Evolutionary conservation across 2,329 filamentous ascomycete genomes (phyloP).

Genomic region (Xenoacremonium recifei): DNA sequence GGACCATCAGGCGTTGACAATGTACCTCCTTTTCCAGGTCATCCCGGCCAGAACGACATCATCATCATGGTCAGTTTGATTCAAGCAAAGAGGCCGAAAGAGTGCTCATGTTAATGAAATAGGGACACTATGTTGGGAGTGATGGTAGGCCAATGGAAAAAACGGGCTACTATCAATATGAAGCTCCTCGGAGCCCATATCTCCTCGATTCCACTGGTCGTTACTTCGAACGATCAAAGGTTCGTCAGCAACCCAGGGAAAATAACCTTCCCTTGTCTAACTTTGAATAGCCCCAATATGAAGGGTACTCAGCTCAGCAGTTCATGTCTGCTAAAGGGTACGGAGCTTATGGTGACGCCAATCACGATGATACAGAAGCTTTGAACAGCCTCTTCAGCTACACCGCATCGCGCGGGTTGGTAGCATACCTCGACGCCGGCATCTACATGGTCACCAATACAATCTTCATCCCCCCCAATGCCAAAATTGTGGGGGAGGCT

Average conservation of each 20-base stretch:
- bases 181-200: slow-evolving; percentile 15
- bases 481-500: slow-evolving; percentile 60
- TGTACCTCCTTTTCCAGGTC: too few species aligned
- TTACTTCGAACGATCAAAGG: slow-evolving; percentile 71
- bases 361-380: slow-evolving; percentile 70
- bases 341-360: slow-evolving; percentile 61
- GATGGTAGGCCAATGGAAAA: too few species aligned
- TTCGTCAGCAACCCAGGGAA: slow-evolving; percentile 10
- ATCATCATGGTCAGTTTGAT: slow-evolving; percentile 25
- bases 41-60: slow-evolving; percentile 9
- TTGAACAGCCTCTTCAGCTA: slow-evolving; percentile 56
- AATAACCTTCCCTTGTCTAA: slow-evolving; percentile 6
- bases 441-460: slow-evolving; percentile 60
- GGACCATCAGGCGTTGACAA: slow-evolving; percentile 18
- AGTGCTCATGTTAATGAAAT: slow-evolving; percentile 7
- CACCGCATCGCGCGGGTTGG: slow-evolving; percentile 48
- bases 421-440: slow-evolving; percentile 62
- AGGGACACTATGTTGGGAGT: slow-evolving; percentile 25
- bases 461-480: slow-evolving; percentile 43
- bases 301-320: slow-evolving; percentile 50
- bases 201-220: slow-evolving; percentile 49
- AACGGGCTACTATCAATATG: slow-evolving; percentile 19
- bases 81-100: fast-evolving
- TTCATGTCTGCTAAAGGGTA: slow-evolving; percentile 66
- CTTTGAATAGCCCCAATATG: slow-evolving; percentile 61